Base-by-base conservation (phyloP, 768 basidiomycete genomes). In the Rhizopogon sp. region DNA sequence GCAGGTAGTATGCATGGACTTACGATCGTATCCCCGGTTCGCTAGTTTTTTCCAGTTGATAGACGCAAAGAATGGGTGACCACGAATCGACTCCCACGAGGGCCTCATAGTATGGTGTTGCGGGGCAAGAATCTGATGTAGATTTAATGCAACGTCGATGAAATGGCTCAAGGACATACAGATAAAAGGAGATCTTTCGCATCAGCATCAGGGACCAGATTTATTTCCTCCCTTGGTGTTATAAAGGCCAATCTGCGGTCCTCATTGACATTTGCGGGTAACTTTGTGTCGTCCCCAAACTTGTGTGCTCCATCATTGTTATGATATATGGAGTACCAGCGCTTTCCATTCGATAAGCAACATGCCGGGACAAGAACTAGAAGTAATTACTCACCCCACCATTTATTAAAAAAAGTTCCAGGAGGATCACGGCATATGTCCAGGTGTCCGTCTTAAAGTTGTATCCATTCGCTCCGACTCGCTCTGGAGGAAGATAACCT, bases 401-500 rank as follows among this genome's bases (percentile, higher is more conserved):
- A 10, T 43, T 20, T n/a, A 35, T 45, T 35, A 57, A 42, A 13
- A 53, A 57, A 29, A 59, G 55, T 20, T 56, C 55, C 20, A 57
- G 42, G 5, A 59, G n/a, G n/a, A 57, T 53, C 16, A 53, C n/a
- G 9, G 75, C 76, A 40, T 75, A 64, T 6, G 69, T 70, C 71
- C 74, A 77, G 31, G 71, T 70, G 56, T 77, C 75, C 4, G 72
- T 74, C 57, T 74, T 74, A 8, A 72, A 72, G 13, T 73, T 73
- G 56, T 76, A 75, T 57, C 72, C 72, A 56, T 72, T 70, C 17
- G 2, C 6, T 14, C 16, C 69, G 46, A 74, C 68, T 13, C 74
- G 71, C 53, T 77, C 75, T 2, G 75, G 75, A 8, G 75, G 74
- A 72, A 75, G 72, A 71, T 74, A 77, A 53, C 74, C 75, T 3